phyloP scores from a whole-genome alignment of 2,329 filamentous ascomycete species.

The Neonectria hederae region DNA sequence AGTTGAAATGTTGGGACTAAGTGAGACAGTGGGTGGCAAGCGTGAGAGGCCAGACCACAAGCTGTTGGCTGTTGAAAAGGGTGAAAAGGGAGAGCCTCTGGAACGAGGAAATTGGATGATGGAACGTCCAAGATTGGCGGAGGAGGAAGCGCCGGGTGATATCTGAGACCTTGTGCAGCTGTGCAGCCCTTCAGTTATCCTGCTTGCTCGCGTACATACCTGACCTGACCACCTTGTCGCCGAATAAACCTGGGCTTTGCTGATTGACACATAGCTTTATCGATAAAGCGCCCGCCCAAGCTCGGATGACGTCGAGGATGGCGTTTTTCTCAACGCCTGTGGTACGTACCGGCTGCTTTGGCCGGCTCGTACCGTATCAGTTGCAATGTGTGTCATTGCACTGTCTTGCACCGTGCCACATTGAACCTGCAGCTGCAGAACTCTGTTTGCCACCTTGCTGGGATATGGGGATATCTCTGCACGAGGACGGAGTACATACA shows the following conservation, averaged over 20 bases:
- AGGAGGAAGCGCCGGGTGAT: slow-evolving; percentile 28
- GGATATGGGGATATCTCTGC: neutral
- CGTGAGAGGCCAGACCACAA: slow-evolving; percentile 21
- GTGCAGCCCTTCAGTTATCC: slow-evolving; percentile 26
- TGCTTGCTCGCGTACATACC: slow-evolving; percentile 28
- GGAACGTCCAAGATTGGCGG: slow-evolving; percentile 29
- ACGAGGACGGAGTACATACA: neutral
- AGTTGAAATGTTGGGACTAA: slow-evolving; percentile 29
- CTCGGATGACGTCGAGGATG: slow-evolving; percentile 40
- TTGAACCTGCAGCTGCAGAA: neutral
- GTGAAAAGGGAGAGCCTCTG: slow-evolving; percentile 7
- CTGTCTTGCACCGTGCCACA: neutral
- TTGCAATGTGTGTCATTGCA: neutral
- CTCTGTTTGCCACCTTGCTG: neutral
- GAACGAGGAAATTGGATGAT: slow-evolving; percentile 26
- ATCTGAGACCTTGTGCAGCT: slow-evolving; percentile 36
- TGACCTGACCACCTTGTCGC: slow-evolving; percentile 22
- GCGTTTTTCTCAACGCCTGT: slow-evolving; percentile 37
- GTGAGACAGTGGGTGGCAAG: slow-evolving; percentile 36
- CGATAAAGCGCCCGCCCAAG: slow-evolving; percentile 35
- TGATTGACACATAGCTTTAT: slow-evolving; percentile 38
- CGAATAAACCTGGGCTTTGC: neutral
- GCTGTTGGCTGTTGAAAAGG: slow-evolving; percentile 8
- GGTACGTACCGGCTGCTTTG: slow-evolving; percentile 32
- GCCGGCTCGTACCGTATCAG: neutral